phyloP scores from a whole-genome alignment of 441 rosid species.

The Jatropha podagrica region DNA sequence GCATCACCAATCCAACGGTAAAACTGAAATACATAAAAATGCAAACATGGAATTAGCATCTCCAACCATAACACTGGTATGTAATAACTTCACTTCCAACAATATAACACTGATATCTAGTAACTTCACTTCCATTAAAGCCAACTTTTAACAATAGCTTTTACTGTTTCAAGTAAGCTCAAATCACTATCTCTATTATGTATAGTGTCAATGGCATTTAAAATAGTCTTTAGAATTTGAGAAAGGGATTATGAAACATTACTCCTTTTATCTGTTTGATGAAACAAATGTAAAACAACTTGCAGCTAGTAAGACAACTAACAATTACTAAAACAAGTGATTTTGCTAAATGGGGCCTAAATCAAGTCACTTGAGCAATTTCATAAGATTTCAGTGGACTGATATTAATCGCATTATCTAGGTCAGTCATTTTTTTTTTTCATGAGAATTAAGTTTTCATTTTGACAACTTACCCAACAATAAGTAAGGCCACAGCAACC shows the following conservation, averaged over 20 bases:
- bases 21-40: slow-evolving; percentile 36
- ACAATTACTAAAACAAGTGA: too few species aligned
- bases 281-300: too few species aligned
- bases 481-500: slow-evolving; percentile 43
- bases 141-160: background rate
- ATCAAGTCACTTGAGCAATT: background rate
- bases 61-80: background rate
- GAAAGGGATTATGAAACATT: too few species aligned
- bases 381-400: background rate
- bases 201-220: too few species aligned
- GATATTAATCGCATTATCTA: background rate
- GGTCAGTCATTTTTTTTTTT: background rate
- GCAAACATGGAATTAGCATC: background rate
- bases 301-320: too few species aligned
- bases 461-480: slow-evolving; percentile 52
- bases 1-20: slow-evolving; percentile 59
- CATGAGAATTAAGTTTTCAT: background rate
- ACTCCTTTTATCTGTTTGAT: too few species aligned
- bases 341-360: too few species aligned
- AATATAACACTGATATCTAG: background rate
- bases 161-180: too few species aligned
- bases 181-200: too few species aligned
- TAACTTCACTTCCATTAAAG: background rate
- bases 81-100: background rate
- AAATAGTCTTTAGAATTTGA: too few species aligned